Evolutionary conservation across 1,284 basidiomycete genomes (phyloP), one percentile per base, ranked within the genome.

Genomic region (Lentinus polychrous): DNA sequence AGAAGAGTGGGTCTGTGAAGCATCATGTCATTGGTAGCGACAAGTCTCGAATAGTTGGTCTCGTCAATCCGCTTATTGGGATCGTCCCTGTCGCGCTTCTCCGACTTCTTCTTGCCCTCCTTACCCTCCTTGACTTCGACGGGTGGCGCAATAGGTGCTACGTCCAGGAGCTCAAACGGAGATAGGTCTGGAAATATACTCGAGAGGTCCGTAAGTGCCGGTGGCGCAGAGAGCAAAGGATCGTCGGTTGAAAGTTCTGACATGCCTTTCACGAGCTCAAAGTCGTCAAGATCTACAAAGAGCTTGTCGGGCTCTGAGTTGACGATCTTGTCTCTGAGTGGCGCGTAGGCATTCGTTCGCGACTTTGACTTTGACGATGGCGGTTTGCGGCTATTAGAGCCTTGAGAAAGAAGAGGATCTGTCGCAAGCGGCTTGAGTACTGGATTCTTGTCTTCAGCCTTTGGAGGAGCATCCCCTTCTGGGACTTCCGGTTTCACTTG

Each of bases 31-130:
- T 75, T 77, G 33, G 77, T 68, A n/a, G 82, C 79, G 40, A 74
- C 75, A 24, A 89, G 66, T 59, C 80, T 87, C 18, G 75, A 78
- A 55, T 79, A 79, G 7, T 76, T 76, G n/a, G 76, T 73, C 43
- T 86, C 84, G 51, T 89, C 86, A 0, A 70, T 57, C 34, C 86
- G 73, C 60, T 75, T 84, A 55, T 74, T 79, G n/a, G 80, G 78
- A 57, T 86, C 86, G 51, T 88, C 83, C 53, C 68, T 78, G 52
- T 86, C 83, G 53, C 72, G 72, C 58, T 75, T 78, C 27, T 81
- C 79, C 2, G 69, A 66, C 47, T 74, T 60, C 50, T 55, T 55
- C 36, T 46, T 51, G 22, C 49, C 49, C 39, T 61, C 84, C 60
- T 71, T 78, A 2, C 65, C 68, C 27, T 27, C 27, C 27, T 27